Base-by-base conservation (phyloP, 164 flowering plant species). In the Cinnamomum micranthum region DNA sequence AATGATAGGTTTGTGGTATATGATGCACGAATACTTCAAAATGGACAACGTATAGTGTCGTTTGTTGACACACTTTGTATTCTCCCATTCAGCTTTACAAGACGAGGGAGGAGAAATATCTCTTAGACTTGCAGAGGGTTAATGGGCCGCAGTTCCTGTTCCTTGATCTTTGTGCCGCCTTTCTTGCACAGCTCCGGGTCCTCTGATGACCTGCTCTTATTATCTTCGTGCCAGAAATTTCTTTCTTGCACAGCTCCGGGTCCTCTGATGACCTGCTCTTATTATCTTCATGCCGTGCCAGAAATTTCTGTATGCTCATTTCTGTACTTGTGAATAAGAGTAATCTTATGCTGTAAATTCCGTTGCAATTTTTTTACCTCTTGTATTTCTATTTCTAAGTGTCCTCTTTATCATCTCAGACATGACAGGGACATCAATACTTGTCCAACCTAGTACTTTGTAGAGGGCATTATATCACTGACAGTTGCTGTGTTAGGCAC, bases 161-260 rank as follows among this genome's bases (percentile, higher is more conserved):
- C 74, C 77, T 80, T 31, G 82, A 80, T 76, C 75, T 80, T 24
- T 80, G 82, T 24, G 79, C 82, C 7, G 79, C 82, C 65, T 80
- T 80, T 65, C 72, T 80, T 71, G 77, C 82, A 12, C 82, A 80
- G 52, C 76, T 80, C 35, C 71, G 79, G 25, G 79, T 80, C 33
- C 77, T 80, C 28, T 80, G 70, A 77, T 64, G 67, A 23, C 6
- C 67, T 22, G 33, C 28, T 64, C 12, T 64, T 64, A 4, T 17
- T 14, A 55, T 55, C 60, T 17, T 55, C 6, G 0, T 55, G n/a
- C 60, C 60, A 15, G 17, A 20, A 55, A 41, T 6, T 55, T 55
- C 5, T 3, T 80, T 65, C 72, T 80, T 71, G 77, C 82, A 12
- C 82, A 80, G 52, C 76, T 80, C 35, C 71, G 79, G 25, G 79